Conservation (phyloP, 352 stramenopile genomes). For the Albugo candida region DNA sequence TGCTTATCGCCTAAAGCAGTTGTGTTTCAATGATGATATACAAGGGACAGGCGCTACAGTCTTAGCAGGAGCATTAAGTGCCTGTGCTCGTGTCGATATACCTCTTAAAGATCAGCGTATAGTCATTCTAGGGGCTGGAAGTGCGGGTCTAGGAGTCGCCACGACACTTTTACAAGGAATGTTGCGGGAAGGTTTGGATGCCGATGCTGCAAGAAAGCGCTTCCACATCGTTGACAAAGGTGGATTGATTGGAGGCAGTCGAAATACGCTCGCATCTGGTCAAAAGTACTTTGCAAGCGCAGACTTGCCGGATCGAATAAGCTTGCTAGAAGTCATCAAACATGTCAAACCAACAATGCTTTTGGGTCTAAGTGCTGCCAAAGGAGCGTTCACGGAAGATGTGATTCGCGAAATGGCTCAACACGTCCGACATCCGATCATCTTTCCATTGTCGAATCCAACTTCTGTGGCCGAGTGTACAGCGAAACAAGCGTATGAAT, state of each 20-base stretch:
- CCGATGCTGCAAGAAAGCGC: conserved; percentile 40
- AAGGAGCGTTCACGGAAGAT: conserved; percentile 76
- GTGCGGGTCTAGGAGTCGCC: conserved; percentile 87
- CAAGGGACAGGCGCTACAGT: conserved; percentile 92
- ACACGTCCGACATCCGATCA: conserved; percentile 80
- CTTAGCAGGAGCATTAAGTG: conserved; percentile 73
- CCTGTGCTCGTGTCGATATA: conserved; percentile 43
- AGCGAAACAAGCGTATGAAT: conserved; percentile 90
- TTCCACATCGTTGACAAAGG: conserved; percentile 73
- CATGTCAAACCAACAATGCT: conserved; percentile 86
- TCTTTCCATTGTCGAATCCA: conserved; percentile 94
- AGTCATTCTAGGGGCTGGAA: conserved; percentile 87
- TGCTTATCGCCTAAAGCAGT: conserved; percentile 85
- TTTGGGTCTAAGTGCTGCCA: conserved; percentile 80
- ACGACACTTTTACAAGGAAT: conserved; percentile 81
- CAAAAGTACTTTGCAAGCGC: conserved; percentile 61
- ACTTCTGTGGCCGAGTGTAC: conserved; percentile 93
- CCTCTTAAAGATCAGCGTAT: conserved; percentile 88
- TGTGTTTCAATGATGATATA: conserved; percentile 98
- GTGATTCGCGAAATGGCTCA: conserved; percentile 76
- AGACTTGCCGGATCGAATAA: conserved; percentile 48
- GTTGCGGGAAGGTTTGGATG: conserved; percentile 59
- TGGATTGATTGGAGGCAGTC: conserved; percentile 32
- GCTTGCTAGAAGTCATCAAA: conserved; percentile 69
- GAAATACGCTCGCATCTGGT: conserved; percentile 36